These are phyloP conservation scores for Vitis amurensis DNA, from an alignment of 164 flowering plant species.

Conservation along the genomic window DNA sequence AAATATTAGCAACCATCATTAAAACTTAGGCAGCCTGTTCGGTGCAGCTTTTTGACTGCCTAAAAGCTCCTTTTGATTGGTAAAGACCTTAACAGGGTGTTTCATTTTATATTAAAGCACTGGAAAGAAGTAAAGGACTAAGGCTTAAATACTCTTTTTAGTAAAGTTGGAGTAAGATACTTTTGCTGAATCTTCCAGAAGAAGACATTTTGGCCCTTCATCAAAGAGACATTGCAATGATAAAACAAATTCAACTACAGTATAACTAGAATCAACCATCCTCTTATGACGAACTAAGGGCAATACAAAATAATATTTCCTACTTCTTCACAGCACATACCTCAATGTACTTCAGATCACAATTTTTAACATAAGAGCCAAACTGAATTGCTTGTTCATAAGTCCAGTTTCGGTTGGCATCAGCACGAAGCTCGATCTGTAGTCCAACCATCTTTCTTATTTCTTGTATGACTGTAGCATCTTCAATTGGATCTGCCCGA, in stretches of 20 bases:
- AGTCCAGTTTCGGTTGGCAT: slow-evolving; percentile 91
- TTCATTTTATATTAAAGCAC: too few species aligned
- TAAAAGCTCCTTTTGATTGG: too few species aligned
- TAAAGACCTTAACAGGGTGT: too few species aligned
- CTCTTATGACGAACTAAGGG: neutral
- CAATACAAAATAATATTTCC: neutral
- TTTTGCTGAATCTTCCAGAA: too few species aligned
- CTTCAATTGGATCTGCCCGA: slow-evolving; percentile 57
- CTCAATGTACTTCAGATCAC: slow-evolving; percentile 85
- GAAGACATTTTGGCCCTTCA: too few species aligned
- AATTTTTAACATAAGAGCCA: slow-evolving; percentile 54
- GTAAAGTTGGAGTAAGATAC: too few species aligned
- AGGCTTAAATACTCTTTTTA: too few species aligned
- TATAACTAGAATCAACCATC: neutral
- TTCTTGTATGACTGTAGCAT: slow-evolving; percentile 73
- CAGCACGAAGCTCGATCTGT: slow-evolving; percentile 67
- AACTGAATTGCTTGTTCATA: slow-evolving; percentile 72
- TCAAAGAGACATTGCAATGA: too few species aligned
- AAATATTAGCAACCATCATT: too few species aligned
- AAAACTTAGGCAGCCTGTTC: too few species aligned
- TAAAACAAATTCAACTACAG: neutral
- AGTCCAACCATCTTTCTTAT: slow-evolving; percentile 65
- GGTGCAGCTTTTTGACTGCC: too few species aligned
- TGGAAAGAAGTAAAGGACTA: neutral
- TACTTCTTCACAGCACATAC: slow-evolving; percentile 27